phyloP scores from a whole-genome alignment of 2,329 filamentous ascomycete species.

The Cylindrodendrum hubeiense region DNA sequence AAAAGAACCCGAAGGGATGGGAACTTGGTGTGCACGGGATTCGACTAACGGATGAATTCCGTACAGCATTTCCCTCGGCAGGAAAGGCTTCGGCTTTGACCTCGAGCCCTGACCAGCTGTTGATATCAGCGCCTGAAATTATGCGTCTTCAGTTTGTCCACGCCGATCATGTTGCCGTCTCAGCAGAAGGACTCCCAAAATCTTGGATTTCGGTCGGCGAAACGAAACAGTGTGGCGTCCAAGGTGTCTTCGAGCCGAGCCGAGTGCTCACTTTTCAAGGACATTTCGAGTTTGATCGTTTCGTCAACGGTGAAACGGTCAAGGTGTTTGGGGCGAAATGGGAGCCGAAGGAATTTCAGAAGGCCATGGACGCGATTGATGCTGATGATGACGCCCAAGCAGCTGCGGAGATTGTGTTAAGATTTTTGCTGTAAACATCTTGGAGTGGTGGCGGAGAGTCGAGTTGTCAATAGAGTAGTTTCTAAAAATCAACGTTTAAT shows the following conservation, averaged over 20 bases:
- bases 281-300: conserved; percentile 58
- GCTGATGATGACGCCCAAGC: conserved; percentile 32
- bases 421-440: conserved; percentile 31
- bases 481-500: too few relatives aligned
- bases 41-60: conserved; percentile 38
- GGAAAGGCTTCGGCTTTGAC: neutral
- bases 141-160: conserved; percentile 54
- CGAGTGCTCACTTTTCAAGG: conserved; percentile 56
- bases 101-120: neutral
- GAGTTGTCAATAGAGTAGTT: too few relatives aligned
- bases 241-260: conserved; percentile 54
- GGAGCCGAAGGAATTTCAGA: conserved; percentile 22
- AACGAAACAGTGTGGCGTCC: conserved; percentile 49
- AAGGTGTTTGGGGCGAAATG: conserved; percentile 48
- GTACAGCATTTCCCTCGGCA: conserved; percentile 14
- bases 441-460: too few relatives aligned
- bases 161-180: conserved; percentile 44
- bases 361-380: conserved; percentile 27
- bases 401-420: conserved; percentile 35
- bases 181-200: conserved; percentile 24
- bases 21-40: conserved; percentile 49
- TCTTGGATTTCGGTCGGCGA: conserved; percentile 38
- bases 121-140: conserved; percentile 21
- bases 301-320: conserved; percentile 53
- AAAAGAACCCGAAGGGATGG: conserved; percentile 46